These are phyloP conservation scores for Pseudovirgaria hyperparasitica DNA, from an alignment of 2,329 filamentous ascomycete species.

Conservation along the genomic window DNA sequence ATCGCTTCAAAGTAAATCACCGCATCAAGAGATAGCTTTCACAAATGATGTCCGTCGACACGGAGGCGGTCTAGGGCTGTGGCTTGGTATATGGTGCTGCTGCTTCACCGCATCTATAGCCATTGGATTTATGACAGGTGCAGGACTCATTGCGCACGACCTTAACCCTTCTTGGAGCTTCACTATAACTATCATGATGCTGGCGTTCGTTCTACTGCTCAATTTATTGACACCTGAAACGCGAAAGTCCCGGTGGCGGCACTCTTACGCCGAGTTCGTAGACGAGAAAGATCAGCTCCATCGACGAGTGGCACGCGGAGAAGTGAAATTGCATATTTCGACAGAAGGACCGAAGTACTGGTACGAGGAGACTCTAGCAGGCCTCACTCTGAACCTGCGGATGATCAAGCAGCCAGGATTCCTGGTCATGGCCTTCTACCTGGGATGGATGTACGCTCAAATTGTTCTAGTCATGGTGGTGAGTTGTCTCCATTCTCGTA, in stretches of 20 bases:
- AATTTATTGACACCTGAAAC: constrained; percentile 64
- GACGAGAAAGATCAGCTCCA: constrained; percentile 34
- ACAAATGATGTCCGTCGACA: constrained; percentile 57
- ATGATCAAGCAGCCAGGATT: constrained; percentile 69
- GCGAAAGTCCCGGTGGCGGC: constrained; percentile 53
- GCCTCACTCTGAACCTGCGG: constrained; percentile 49
- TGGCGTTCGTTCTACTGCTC: constrained; percentile 51
- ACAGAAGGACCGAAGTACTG: constrained; percentile 63
- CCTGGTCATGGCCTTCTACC: constrained; percentile 56
- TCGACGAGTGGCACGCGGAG: constrained; percentile 52
- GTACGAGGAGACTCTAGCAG: constrained; percentile 64
- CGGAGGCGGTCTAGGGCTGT: constrained; percentile 67
- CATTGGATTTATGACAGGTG: constrained; percentile 60
- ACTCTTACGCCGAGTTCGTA: constrained; percentile 53
- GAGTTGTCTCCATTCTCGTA: constrained; percentile 11
- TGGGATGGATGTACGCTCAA: constrained; percentile 68
- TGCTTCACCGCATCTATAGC: constrained; percentile 60
- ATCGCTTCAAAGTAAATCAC: constrained; percentile 57
- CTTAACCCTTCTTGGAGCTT: constrained; percentile 61
- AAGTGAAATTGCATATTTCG: constrained; percentile 63
- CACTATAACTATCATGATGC: constrained; percentile 57
- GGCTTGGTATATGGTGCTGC: constrained; percentile 67
- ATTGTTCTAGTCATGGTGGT: constrained; percentile 61
- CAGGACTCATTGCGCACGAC: constrained; percentile 48
- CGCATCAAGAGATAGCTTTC: constrained; percentile 59